A percentile compares a stretch with the other conserved stretches of the same genome.
Conservation (phyloP, 2,329 filamentous ascomycete genomes). For the Dothideomycetes sp. region DNA sequence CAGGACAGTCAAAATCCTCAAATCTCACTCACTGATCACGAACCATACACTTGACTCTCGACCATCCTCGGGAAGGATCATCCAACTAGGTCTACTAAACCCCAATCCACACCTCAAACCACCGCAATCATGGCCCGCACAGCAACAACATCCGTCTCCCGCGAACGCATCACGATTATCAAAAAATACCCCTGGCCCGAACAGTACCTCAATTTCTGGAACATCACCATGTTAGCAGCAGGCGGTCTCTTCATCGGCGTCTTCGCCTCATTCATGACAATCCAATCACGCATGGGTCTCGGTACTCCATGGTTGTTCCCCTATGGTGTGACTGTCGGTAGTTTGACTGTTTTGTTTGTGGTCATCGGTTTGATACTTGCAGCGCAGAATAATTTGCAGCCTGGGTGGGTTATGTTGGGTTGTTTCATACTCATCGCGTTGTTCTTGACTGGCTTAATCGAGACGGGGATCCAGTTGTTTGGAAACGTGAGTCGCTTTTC, state of each 20-base stretch:
- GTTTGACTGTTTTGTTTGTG: conserved; percentile 50
- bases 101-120: too few relatives aligned
- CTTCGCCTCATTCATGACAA: conserved; percentile 50
- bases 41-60: too few relatives aligned
- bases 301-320: conserved; percentile 60
- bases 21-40: too few relatives aligned
- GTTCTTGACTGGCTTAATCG: conserved; percentile 53
- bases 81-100: too few relatives aligned
- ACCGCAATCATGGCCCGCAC: conserved; percentile 8
- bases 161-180: conserved; percentile 4
- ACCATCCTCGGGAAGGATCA: too few relatives aligned
- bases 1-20: too few relatives aligned
- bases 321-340: conserved; percentile 50
- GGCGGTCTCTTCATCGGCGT: conserved; percentile 51
- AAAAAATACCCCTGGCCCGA: conserved; percentile 53
- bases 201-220: conserved; percentile 56
- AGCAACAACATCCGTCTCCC: neutral
- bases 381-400: conserved; percentile 47
- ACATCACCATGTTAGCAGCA: conserved; percentile 51
- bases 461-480: conserved; percentile 54
- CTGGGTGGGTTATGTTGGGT: conserved; percentile 50
- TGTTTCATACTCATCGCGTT: conserved; percentile 54
- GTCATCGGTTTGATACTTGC: conserved; percentile 49
- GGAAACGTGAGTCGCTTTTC: conserved; percentile 25
- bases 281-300: conserved; percentile 46